Conservation (phyloP, 2,329 filamentous ascomycete genomes). For the Mariannaea sp. region DNA sequence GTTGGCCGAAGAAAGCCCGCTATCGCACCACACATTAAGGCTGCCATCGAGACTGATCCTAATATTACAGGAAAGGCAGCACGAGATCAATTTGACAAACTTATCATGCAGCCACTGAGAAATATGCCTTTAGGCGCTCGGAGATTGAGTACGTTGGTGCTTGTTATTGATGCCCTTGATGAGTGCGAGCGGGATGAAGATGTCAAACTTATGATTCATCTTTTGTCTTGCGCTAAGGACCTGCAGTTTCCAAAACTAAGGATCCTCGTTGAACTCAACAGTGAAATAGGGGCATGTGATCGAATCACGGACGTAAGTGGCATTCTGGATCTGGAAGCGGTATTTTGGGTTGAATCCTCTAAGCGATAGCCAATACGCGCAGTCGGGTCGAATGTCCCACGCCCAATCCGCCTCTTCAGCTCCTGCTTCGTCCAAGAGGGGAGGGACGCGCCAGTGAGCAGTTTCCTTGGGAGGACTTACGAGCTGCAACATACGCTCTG, state of each 20-base stretch:
- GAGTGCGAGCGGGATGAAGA: no score
- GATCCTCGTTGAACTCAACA: not conserved
- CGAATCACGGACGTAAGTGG: not conserved
- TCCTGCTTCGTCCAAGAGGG: not conserved
- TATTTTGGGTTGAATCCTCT: not conserved
- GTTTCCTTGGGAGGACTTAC: not conserved
- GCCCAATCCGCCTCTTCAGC: not conserved
- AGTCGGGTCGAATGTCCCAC: not conserved
- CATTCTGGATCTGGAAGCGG: not conserved
- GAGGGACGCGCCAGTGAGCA: not conserved
- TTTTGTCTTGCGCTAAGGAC: no score
- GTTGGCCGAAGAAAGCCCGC: no score
- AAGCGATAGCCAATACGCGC: not conserved
- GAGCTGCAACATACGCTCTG: not conserved
- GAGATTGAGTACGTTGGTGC: slow-evolving; percentile 14
- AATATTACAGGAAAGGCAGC: slow-evolving; percentile 48
- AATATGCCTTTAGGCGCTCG: slow-evolving; percentile 44
- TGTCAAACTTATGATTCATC: no score
- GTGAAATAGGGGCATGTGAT: not conserved
- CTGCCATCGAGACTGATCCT: no score
- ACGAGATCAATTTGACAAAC: no score
- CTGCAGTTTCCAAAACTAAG: no score
- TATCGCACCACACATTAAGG: no score
- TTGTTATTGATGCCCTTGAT: slow-evolving; percentile 43
- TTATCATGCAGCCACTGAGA: no score